Evolutionary conservation across 257 asterid species (phyloP), one percentile per base, ranked within the genome.

Genomic region (Nicotiana undulata): DNA sequence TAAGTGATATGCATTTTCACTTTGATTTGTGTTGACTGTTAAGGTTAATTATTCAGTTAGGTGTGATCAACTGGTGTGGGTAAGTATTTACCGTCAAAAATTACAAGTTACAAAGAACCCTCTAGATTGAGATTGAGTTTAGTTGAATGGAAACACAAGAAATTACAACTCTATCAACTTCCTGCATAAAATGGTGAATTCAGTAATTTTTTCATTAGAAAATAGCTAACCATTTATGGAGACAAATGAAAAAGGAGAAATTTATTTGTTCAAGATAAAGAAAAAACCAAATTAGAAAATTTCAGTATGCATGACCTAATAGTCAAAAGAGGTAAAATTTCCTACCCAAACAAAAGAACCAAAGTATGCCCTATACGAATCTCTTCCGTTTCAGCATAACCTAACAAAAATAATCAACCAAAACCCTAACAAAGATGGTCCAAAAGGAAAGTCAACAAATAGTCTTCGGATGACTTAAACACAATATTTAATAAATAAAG

Each of bases 391-490:
- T 22, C 37, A 72, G 37, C 26, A 72, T 7, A 72, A 46, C 15
- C 15, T 46, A 46, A 72, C 37, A 24, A 49, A 74, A 74, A 0
- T 6, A 67, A 74, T 0, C 11, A 74, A 24, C 44, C 13, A 74
- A 74, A 74, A 46, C 61, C 79, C 61, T 24, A 74, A 46, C 44
- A 46, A 46, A 58, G 32, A 80, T 76, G 49, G 55, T 28, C 58
- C 9, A 68, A 18, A 10, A 56, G 83, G 81, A 51, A 64, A 77
- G 52, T 67, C 15, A 67, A 46, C 46, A 77, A 70, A 78, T 82
- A 80, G 37, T 74, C 83, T 66, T 64, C 49, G 9, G 28, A 34
- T 66, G 58, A 87, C 80, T 10, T 51, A 53, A 80, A 87, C 85
- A 86, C 81, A 3, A 81, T 29, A 24, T 63, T 53, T 34, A 24